Conservation (phyloP, 768 basidiomycete genomes). For the Trametes coccinea region DNA sequence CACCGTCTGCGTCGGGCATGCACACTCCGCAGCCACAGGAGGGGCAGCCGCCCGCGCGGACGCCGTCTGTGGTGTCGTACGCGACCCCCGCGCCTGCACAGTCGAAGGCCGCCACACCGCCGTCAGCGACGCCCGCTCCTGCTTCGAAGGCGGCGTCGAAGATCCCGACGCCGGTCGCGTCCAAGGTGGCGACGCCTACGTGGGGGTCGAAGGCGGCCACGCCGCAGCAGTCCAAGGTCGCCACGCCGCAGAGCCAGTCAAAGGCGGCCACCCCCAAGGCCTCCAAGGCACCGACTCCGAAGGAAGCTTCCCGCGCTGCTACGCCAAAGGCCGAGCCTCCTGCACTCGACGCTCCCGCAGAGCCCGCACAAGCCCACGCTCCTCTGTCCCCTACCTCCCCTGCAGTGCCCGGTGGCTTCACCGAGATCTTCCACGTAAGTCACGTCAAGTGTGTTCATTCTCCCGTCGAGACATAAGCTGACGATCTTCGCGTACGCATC, state of each 20-base stretch:
- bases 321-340: slow-evolving; percentile 17
- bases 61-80: slow-evolving; percentile 14
- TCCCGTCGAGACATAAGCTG: background rate
- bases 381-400: background rate
- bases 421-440: slow-evolving; percentile 5
- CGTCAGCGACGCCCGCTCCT: slow-evolving; percentile 4
- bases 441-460: background rate
- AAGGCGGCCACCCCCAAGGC: slow-evolving; percentile 20
- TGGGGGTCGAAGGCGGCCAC: slow-evolving; percentile 20
- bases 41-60: background rate
- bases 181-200: slow-evolving; percentile 24
- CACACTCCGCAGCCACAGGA: slow-evolving; percentile 3
- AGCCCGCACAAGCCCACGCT: background rate
- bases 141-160: slow-evolving; percentile 23
- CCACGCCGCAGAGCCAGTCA: slow-evolving; percentile 21
- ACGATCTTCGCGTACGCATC: too few relatives aligned
- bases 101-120: slow-evolving; percentile 18
- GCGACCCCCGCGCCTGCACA: slow-evolving; percentile 14
- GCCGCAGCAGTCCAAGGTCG: slow-evolving; percentile 20
- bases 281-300: slow-evolving; percentile 19
- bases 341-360: background rate
- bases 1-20: slow-evolving; percentile 6
- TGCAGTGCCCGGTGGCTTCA: background rate
- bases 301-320: slow-evolving; percentile 9
- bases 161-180: slow-evolving; percentile 22